Evolutionary conservation across 352 stramenopile species (phyloP).

Genomic region (Pythium inflatum): DNA sequence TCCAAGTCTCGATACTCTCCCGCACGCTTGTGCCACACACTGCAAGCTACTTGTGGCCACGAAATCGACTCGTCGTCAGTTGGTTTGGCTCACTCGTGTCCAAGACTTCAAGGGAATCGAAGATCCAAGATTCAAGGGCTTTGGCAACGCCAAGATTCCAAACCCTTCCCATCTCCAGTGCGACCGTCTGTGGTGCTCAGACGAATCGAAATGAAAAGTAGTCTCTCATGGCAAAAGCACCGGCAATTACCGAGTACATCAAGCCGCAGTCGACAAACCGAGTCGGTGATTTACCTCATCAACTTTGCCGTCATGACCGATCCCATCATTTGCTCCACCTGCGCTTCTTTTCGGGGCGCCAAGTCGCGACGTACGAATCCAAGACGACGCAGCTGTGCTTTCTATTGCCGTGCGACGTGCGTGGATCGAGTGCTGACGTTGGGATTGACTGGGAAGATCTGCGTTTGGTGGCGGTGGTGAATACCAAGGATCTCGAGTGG

Average conservation of each 20-base stretch:
- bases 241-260: background rate
- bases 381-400: constrained; percentile 7
- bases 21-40: constrained; percentile 22
- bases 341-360: background rate
- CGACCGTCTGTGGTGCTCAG: too few species aligned
- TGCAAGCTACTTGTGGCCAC: constrained; percentile 20
- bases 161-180: too few species aligned
- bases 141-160: too few species aligned
- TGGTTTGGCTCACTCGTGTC: constrained; percentile 26
- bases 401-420: constrained; percentile 10
- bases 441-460: constrained; percentile 21
- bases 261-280: background rate
- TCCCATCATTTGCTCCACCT: constrained; percentile 18
- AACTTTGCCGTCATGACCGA: constrained; percentile 32
- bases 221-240: too few species aligned
- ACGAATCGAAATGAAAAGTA: too few species aligned
- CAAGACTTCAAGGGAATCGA: too few species aligned
- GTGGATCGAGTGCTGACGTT: constrained; percentile 1
- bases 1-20: constrained; percentile 10
- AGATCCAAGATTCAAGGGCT: background rate
- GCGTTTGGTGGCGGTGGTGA: constrained; percentile 5
- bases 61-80: constrained; percentile 25
- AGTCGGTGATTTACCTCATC: constrained; percentile 24
- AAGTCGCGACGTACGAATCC: constrained; percentile 16
- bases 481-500: constrained; percentile 16